Conservation (phyloP, 2,329 filamentous ascomycete genomes). For the Pseudonectria foliicola region DNA sequence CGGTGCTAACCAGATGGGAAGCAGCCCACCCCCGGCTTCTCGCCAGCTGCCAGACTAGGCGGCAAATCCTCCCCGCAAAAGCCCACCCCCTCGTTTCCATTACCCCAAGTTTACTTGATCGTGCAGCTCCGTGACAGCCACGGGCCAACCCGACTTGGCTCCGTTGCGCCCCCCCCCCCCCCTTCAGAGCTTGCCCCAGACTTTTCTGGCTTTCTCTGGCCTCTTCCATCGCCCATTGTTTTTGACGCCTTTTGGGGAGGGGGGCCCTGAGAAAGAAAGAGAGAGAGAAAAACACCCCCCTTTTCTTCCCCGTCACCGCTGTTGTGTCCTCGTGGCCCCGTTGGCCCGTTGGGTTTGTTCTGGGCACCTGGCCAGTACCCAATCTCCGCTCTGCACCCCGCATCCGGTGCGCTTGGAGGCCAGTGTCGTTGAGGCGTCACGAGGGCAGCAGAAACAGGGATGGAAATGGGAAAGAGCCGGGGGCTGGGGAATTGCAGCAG, state of each 20-base stretch:
- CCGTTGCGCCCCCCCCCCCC: slow-evolving; percentile 8
- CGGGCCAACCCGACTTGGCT: slow-evolving; percentile 12
- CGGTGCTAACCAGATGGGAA: too few relatives aligned
- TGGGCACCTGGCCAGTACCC: slow-evolving; percentile 18
- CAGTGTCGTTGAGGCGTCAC: slow-evolving; percentile 19
- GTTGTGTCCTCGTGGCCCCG: slow-evolving; percentile 15
- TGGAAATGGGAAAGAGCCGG: not conserved
- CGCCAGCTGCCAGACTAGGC: slow-evolving; percentile 1
- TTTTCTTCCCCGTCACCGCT: too few relatives aligned
- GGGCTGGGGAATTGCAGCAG: slow-evolving; percentile 11
- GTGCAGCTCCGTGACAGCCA: slow-evolving; percentile 24
- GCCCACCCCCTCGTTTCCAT: slow-evolving; percentile 22
- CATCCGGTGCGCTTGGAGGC: slow-evolving; percentile 19
- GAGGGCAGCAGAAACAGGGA: slow-evolving; percentile 16
- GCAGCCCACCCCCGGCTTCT: too few relatives aligned
- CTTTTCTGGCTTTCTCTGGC: slow-evolving; percentile 9
- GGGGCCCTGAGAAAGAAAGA: slow-evolving; percentile 7
- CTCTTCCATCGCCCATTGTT: not conserved
- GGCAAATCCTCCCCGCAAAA: slow-evolving; percentile 11
- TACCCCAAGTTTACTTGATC: slow-evolving; percentile 35
- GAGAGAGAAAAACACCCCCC: too few relatives aligned
- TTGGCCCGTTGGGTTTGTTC: slow-evolving; percentile 23
- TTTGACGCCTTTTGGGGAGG: slow-evolving; percentile 7
- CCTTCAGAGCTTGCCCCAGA: slow-evolving; percentile 10
- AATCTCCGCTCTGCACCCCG: slow-evolving; percentile 21